Evolutionary conservation across 768 basidiomycete species (phyloP).

Genomic region (Podaxis rugospora): DNA sequence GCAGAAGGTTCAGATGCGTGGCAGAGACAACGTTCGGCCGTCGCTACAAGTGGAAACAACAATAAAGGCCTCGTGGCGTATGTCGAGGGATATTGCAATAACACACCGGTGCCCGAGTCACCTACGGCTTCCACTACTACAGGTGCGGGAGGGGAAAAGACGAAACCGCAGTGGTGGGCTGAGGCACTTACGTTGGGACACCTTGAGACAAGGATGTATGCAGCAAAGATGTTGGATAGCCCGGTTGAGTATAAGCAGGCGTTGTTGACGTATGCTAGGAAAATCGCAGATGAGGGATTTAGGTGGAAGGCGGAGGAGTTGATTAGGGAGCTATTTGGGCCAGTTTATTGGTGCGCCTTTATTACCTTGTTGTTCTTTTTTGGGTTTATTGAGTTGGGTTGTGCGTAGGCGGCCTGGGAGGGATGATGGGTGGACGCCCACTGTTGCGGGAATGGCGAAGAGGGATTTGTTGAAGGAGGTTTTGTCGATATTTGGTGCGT

Average conservation of each 20-base stretch:
- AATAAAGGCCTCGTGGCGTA: constrained; percentile 43
- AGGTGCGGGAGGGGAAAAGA: constrained; percentile 15
- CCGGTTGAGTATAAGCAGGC: constrained; percentile 80
- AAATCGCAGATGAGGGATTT: constrained; percentile 87
- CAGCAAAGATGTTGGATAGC: constrained; percentile 73
- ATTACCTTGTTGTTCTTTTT: not conserved
- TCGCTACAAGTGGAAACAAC: not conserved
- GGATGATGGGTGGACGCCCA: constrained; percentile 64
- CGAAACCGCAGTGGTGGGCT: constrained; percentile 74
- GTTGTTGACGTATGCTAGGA: constrained; percentile 73
- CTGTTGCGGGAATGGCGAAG: constrained; percentile 67
- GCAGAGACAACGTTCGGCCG: constrained; percentile 44
- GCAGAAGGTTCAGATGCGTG: constrained; percentile 77
- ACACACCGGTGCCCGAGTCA: not conserved
- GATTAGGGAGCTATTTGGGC: constrained; percentile 85
- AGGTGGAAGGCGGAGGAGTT: constrained; percentile 87
- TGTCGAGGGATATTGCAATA: constrained; percentile 34
- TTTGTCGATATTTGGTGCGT: constrained; percentile 70
- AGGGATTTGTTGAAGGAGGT: constrained; percentile 84
- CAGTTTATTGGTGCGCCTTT: constrained; percentile 75
- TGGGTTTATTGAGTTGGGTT: not conserved
- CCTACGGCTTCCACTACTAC: constrained; percentile 30
- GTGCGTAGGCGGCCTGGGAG: constrained; percentile 60
- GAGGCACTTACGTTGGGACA: constrained; percentile 83
- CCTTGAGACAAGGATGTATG: constrained; percentile 77